Conservation (phyloP, 2,329 filamentous ascomycete species). For the Calycina herbarum region DNA sequence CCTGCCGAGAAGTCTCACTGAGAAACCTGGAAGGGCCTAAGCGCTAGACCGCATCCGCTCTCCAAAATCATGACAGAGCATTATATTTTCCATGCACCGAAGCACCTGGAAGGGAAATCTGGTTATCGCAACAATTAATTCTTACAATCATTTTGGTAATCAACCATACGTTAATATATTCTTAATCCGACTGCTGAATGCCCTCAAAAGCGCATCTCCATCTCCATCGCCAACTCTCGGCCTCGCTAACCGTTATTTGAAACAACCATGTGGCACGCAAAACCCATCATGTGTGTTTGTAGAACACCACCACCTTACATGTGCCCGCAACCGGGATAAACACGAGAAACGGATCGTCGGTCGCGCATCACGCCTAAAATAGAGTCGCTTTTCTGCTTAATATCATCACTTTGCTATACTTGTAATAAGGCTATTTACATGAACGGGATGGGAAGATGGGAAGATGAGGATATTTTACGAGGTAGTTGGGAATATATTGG, state of each 20-base stretch:
- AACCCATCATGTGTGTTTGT: neutral
- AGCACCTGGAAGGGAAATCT: neutral
- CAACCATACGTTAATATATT: neutral
- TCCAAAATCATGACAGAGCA: neutral
- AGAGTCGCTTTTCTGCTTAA: too few species aligned
- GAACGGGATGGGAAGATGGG: neutral
- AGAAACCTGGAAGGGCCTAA: constrained; percentile 1
- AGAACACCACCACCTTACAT: neutral
- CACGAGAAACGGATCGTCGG: neutral
- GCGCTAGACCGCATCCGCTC: constrained; percentile 13
- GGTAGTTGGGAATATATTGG: neutral
- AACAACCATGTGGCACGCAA: constrained; percentile 6
- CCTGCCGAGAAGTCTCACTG: neutral
- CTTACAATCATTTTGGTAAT: neutral
- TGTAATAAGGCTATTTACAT: neutral
- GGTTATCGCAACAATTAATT: neutral
- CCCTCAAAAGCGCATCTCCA: neutral
- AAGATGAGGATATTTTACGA: neutral
- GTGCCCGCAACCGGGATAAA: neutral
- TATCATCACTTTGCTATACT: neutral
- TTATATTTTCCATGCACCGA: neutral
- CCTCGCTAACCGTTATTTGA: neutral
- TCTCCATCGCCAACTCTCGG: neutral
- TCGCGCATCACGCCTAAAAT: neutral
- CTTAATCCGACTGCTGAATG: neutral